Evolutionary conservation across 2,329 filamentous ascomycete species (phyloP), one percentile per base, ranked within the genome.

Genomic region (Ophiocordyceps camponoti-floridani): DNA sequence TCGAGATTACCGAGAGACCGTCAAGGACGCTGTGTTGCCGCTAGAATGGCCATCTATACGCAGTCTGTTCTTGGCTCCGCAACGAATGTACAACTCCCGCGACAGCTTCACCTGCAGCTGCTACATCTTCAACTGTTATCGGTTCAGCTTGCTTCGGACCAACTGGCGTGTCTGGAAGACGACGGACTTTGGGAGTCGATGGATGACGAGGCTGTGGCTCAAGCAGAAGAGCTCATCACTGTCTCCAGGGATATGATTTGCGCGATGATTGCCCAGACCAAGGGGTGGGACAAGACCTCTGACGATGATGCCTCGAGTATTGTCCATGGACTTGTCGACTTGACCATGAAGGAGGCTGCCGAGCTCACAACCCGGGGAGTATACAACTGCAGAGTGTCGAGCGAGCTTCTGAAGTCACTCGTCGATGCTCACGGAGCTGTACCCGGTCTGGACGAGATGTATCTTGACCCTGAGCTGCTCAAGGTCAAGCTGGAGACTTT

Each of bases 11-110:
- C 64, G 30, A 69, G 80, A 40, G 87, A 94, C 56, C 65, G 71
- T 4, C 73, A 75, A 50, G 83, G 83, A 0, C 75, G 79, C 30
- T 85, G 85, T 2, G 67, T 83, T 45, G 77, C 85, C 1, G 74
- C 84, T 13, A 73, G 89, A 45, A 83, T 93, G 65, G 77, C 81
- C 1, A 68, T 81, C 43, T 94, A 87, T 57, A 72, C 77, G 0
- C 66, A 69, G 6, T 70, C 70, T 43, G 57, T 91, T 0, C 56
- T 87, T 0, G 54, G 59, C 1, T 57, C 60, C 3, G 61, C 63
- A 0, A 51, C 70, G 2, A 45, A 70, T 1, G 51, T 62, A 0
- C 51, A 58, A 0, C 48, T 75, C 0, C 63, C 70, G 0, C 53
- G 55, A 2, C 54, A 62, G 2, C 61, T 64, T 18, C 66, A 69